phyloP scores from a whole-genome alignment of 208 protist species.

The Perkinsela sp. region DNA sequence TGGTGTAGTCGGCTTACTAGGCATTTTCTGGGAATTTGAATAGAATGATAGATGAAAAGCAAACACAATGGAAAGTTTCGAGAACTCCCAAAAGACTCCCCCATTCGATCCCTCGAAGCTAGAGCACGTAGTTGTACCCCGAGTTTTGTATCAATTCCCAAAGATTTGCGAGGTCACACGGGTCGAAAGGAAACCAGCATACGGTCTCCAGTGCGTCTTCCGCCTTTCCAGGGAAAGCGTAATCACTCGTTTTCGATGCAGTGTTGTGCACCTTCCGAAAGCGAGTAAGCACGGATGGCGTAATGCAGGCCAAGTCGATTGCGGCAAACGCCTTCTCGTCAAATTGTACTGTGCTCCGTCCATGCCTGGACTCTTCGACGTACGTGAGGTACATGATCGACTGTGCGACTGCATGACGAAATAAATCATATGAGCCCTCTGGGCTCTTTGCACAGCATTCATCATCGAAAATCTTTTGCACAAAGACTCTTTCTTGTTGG shows the following conservation, averaged over 20 bases:
- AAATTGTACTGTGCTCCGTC: not conserved
- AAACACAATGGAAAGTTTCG: no score
- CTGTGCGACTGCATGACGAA: not conserved
- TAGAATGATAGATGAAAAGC: no score
- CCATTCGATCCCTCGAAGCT: no score
- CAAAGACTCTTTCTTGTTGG: not conserved
- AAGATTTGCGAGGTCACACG: not conserved
- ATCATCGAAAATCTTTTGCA: not conserved
- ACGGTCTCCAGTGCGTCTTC: not conserved
- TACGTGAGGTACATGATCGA: not conserved
- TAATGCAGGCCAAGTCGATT: not conserved
- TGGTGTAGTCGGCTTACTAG: no score
- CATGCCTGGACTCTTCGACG: not conserved
- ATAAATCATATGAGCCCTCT: no score
- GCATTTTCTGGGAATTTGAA: no score
- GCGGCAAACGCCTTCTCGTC: not conserved
- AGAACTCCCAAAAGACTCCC: no score
- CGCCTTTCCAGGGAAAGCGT: no score
- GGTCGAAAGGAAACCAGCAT: not conserved
- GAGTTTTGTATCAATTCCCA: not conserved
- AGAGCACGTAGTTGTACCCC: not conserved
- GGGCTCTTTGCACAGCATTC: not conserved
- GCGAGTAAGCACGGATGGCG: not conserved
- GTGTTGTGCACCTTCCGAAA: no score
- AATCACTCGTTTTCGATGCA: no score